Percentiles rank a stretch among this genome's conserved stretches.
phyloP scores from a whole-genome alignment of 2,329 filamentous ascomycete genomes.

The Dothistroma septosporum region DNA sequence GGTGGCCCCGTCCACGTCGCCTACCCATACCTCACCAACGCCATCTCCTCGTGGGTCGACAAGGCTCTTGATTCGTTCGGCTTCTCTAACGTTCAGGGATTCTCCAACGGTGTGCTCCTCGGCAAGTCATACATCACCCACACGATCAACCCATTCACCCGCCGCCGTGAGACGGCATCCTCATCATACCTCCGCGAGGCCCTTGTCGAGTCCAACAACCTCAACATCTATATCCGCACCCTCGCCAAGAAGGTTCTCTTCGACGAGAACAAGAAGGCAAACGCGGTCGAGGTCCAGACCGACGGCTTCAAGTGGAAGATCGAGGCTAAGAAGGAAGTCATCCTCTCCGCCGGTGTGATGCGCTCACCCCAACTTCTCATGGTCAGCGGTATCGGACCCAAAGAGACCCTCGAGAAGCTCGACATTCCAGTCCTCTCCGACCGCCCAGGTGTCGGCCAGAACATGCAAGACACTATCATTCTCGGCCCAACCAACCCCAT shows the following conservation, averaged over 20 bases:
- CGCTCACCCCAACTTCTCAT: constrained; percentile 40
- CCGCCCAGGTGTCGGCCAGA: constrained; percentile 31
- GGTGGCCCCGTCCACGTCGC: constrained; percentile 4
- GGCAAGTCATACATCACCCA: neutral
- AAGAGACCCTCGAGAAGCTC: constrained; percentile 30
- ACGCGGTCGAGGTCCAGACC: constrained; percentile 27
- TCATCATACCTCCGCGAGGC: constrained; percentile 27
- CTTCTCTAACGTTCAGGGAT: neutral
- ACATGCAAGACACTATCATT: constrained; percentile 10
- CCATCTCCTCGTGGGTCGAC: neutral
- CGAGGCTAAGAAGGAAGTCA: constrained; percentile 40
- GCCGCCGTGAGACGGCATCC: constrained; percentile 21
- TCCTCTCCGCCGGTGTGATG: constrained; percentile 42
- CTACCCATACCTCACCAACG: constrained; percentile 1
- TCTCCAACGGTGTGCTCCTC: neutral
- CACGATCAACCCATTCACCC: neutral
- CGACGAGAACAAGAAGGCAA: constrained; percentile 29
- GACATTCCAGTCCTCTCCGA: constrained; percentile 30
- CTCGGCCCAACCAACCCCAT: neutral
- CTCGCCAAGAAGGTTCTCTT: constrained; percentile 35
- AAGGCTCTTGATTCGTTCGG: neutral
- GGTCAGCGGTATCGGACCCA: constrained; percentile 32
- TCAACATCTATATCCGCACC: constrained; percentile 34
- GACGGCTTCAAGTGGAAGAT: constrained; percentile 22
- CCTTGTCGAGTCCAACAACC: constrained; percentile 28